phyloP scores from a whole-genome alignment of 2,329 filamentous ascomycete species.

The Paradendryphiella salina region DNA sequence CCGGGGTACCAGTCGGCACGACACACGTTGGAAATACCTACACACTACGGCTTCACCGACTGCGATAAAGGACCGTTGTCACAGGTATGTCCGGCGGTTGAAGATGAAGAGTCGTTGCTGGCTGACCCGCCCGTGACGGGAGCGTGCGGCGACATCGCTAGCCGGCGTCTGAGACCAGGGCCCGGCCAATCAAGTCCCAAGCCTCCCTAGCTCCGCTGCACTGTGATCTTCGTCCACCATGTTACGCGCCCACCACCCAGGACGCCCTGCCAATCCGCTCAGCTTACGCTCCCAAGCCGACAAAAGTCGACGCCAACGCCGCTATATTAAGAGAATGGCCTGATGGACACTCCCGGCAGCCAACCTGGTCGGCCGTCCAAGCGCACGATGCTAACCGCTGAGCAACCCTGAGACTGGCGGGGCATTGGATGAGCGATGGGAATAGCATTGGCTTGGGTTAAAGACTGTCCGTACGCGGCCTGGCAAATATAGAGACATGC shows the following conservation, averaged over 20 bases:
- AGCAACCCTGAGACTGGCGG: constrained; percentile 26
- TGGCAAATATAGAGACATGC: constrained; percentile 44
- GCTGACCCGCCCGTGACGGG: constrained; percentile 29
- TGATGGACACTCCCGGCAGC: constrained; percentile 24
- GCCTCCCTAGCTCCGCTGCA: constrained; percentile 31
- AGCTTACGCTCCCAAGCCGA: constrained; percentile 31
- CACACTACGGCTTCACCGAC: constrained; percentile 14
- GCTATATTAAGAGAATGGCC: constrained; percentile 37
- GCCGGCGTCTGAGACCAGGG: constrained; percentile 31
- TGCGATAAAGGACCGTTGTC: constrained; percentile 11
- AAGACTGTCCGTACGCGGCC: constrained; percentile 19
- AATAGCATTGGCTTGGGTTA: constrained; percentile 27
- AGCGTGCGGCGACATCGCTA: constrained; percentile 30
- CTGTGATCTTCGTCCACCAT: constrained; percentile 36
- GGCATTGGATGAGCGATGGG: constrained; percentile 29
- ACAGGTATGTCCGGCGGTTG: constrained; percentile 18
- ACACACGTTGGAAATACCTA: not conserved
- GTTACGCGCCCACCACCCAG: constrained; percentile 38
- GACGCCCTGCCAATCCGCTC: constrained; percentile 37
- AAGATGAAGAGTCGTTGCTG: constrained; percentile 14
- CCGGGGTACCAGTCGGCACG: not conserved
- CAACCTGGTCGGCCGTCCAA: constrained; percentile 29
- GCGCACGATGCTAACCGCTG: constrained; percentile 41
- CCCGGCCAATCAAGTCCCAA: constrained; percentile 30
- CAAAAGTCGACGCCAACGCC: constrained; percentile 30